Percentiles rank a stretch among this genome's conserved stretches.
These are phyloP conservation scores for Erysimum cheiranthoides DNA, from an alignment of 345 rosid species.

Conservation along the genomic window DNA sequence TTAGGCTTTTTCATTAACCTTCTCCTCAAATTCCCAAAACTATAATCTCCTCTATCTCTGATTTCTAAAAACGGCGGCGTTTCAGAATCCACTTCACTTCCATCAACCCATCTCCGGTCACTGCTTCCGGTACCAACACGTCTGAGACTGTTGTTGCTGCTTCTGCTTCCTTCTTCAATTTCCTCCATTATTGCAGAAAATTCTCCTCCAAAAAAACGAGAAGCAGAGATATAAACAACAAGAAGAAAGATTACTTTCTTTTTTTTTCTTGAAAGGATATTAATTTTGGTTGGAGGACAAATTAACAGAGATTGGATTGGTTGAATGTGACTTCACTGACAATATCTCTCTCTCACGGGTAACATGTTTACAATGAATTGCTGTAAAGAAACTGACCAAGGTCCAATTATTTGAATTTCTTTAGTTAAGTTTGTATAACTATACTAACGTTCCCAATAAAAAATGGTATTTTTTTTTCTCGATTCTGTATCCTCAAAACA, in stretches of 20 bases:
- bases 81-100: constrained; percentile 82
- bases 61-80: constrained; percentile 53
- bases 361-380: constrained; percentile 23
- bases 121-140: constrained; percentile 56
- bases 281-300: constrained; percentile 33
- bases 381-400: constrained; percentile 26
- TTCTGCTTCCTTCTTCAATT: constrained; percentile 73
- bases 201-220: background rate
- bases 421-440: background rate
- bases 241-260: background rate
- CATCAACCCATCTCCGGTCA: constrained; percentile 93
- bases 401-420: background rate
- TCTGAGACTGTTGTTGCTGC: constrained; percentile 54
- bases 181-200: constrained; percentile 51
- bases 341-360: constrained; percentile 25
- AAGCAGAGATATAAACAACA: constrained; percentile 1
- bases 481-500: constrained; percentile 32
- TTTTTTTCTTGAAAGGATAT: background rate
- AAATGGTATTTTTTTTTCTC: background rate
- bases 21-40: constrained; percentile 72
- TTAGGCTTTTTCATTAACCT: constrained; percentile 74
- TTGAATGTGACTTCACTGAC: constrained; percentile 39
- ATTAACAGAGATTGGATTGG: constrained; percentile 23
- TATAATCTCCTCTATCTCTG: constrained; percentile 48
- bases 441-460: background rate